Conservation (phyloP, 139 green algal species). For the Chlorella sp. region DNA sequence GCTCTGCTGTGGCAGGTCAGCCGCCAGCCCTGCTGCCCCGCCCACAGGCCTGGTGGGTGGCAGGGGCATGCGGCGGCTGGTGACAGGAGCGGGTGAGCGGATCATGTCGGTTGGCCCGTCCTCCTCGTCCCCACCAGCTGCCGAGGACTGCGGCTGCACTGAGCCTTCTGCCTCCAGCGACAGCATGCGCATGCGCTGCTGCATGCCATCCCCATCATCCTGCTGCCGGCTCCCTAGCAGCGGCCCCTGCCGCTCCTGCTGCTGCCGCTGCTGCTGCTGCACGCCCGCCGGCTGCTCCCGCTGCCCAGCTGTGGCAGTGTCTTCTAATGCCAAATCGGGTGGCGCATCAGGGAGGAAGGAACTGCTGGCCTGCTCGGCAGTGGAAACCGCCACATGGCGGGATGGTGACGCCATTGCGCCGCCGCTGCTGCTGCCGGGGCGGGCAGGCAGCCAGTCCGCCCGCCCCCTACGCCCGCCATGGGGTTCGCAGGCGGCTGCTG, state of each 20-base stretch:
- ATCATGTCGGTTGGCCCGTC: constrained; percentile 19
- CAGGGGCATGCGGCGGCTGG: constrained; percentile 12
- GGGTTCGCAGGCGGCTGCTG: too few species aligned
- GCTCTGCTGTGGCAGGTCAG: background rate
- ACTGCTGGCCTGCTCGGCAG: constrained; percentile 13
- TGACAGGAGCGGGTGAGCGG: constrained; percentile 14
- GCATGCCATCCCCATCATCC: background rate
- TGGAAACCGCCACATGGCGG: background rate
- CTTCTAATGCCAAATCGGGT: constrained; percentile 17
- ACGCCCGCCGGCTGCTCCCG: background rate
- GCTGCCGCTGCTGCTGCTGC: constrained; percentile 2
- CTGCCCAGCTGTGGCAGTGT: constrained; percentile 8
- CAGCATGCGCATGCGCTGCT: constrained; percentile 35
- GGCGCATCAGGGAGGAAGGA: constrained; percentile 29
- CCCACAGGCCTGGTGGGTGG: background rate
- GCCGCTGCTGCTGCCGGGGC: background rate
- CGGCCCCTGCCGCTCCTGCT: background rate
- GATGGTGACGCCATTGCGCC: background rate
- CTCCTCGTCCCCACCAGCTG: background rate
- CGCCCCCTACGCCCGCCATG: background rate
- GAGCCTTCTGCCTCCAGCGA: constrained; percentile 20
- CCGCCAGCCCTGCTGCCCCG: background rate
- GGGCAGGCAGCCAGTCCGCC: constrained; percentile 1
- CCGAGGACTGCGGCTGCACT: background rate
- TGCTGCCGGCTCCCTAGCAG: background rate